Evolutionary conservation across 805 yeast species (phyloP), one percentile per base, ranked within the genome.

Genomic region (Lipomyces japonicus): DNA sequence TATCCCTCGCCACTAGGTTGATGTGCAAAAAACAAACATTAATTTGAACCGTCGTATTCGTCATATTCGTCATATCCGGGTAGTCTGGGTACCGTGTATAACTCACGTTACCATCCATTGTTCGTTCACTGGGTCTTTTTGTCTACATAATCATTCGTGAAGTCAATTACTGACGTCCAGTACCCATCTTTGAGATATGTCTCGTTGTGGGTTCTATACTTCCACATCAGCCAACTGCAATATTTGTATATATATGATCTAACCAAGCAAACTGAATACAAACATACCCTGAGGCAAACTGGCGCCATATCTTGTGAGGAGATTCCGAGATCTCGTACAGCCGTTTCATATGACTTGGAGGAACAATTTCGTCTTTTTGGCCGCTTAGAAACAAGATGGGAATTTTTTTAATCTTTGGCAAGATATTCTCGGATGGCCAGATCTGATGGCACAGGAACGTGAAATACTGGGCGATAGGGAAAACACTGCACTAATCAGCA

Each of bases 331-430:
- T 73, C 31, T 48, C 76, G 63, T 67, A 83, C 22, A 89, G 72
- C 42, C 62, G 63, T 39, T 75, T 74, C 86, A 90, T 86, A 63
- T 91, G 97, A 1, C 59, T 56, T 0, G 96, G 95, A 2, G 97
- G 97, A 1, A 91, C 96, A 23, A 91, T 81, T 67, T 91, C 98
- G 70, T 91, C 98, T 31, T 74, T 71, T 12, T 75, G 67, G 0
- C 95, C 96, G 55, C 84, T 78, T 37, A 90, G 64, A 59, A 90
- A 79, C 36, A 90, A 70, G 28, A 83, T 72, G 0, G 95, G 93
- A 9, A 84, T 71, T 3, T 71, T 64, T 4, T 81, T 77, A 12
- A 85, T 71, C 19, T 63, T 61, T 1, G 70, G 65, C 12, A 89
- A 79, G 25, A 79, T 73, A 1, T 64, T 60, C 60, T 88, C 93